Base-by-base conservation (phyloP, 2,329 filamentous ascomycete genomes). In the Colletotrichum lini region DNA sequence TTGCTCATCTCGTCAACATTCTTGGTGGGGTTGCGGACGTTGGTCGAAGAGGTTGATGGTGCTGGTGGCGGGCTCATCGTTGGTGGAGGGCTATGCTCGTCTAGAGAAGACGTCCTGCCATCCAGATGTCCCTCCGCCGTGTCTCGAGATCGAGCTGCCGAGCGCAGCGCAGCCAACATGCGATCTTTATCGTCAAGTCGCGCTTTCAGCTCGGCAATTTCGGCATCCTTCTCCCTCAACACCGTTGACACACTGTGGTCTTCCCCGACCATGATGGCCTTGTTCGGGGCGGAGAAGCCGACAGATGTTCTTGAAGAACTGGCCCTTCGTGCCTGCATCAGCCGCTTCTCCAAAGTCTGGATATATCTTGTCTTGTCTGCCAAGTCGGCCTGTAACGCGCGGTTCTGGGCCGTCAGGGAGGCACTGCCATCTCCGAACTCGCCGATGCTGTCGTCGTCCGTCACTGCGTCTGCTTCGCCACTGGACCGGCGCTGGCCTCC, bases 281-380 rank as follows among this genome's bases (percentile, higher is more conserved):
- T 90, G 77, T 88, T 90, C 47, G 86, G 83, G 1, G 84, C 86
- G 65, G 86, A 87, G 73, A 95, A 89, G 1, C 92, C 92, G 71
- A 93, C 89, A 7, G 95, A 97, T 13, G 96, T 91, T 21, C 96
- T 91, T 9, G 94, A 96, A 65, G 97, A 95, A 81, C 95, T 98
- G 0, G 95, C 94, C 58, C 96, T 89, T 50, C 96, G 89, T 47
- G 96, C 96, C 78, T 99, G 96, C 44, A 98, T 86, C 1, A 99
- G 85, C 35, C 96, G 90, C 82, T 97, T 97, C 83, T 99, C 96
- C 15, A 99, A 84, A 0, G 96, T 98, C 38, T 93, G 89, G 76
- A 98, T 98, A 80, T 99, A 99, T 42, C 96, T 93, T 76, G 96
- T 98, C 84, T 98, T 98, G 82, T 99, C 96, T n/a, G 89, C 90